A percentile compares a stretch with the other conserved stretches of the same genome.
Conservation (phyloP, 192 early-diverging fungal species). For the Chytriomyces hyalinus region DNA sequence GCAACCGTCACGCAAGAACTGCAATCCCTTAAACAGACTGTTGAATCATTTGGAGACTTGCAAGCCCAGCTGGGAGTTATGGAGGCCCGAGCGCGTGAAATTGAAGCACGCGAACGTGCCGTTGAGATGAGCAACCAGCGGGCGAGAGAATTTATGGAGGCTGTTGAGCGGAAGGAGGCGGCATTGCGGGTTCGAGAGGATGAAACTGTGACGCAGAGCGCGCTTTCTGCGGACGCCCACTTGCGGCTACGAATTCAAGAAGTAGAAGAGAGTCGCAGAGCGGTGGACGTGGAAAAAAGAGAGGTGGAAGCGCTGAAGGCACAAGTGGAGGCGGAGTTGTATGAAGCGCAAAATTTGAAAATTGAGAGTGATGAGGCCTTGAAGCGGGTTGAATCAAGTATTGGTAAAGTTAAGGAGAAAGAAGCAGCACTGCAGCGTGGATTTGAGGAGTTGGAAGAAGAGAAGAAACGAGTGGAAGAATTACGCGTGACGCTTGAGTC, state of each 20-base stretch:
- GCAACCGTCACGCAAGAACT: neutral
- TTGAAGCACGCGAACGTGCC: slow-evolving; percentile 7
- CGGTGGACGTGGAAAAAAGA: neutral
- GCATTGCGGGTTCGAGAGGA: neutral
- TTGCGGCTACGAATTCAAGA: slow-evolving; percentile 18
- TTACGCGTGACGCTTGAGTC: neutral
- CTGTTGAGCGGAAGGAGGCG: neutral
- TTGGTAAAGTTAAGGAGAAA: neutral
- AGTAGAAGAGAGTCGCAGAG: slow-evolving; percentile 16
- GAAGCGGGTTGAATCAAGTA: slow-evolving; percentile 3
- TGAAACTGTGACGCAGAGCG: neutral
- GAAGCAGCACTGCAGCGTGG: neutral
- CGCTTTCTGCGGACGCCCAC: neutral
- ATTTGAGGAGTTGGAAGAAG: slow-evolving; percentile 5
- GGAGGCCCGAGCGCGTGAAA: neutral
- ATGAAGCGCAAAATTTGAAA: slow-evolving; percentile 10
- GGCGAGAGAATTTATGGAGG: neutral
- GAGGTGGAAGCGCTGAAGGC: neutral
- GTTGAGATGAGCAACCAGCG: neutral
- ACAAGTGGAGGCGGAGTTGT: slow-evolving; percentile 3
- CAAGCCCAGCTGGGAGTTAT: neutral
- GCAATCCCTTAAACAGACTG: neutral
- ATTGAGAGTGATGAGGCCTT: slow-evolving; percentile 15
- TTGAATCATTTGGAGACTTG: slow-evolving; percentile 11
- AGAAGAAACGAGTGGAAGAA: neutral